Base-by-base conservation (phyloP, 805 yeast species). In the Yarrowia porcina region DNA sequence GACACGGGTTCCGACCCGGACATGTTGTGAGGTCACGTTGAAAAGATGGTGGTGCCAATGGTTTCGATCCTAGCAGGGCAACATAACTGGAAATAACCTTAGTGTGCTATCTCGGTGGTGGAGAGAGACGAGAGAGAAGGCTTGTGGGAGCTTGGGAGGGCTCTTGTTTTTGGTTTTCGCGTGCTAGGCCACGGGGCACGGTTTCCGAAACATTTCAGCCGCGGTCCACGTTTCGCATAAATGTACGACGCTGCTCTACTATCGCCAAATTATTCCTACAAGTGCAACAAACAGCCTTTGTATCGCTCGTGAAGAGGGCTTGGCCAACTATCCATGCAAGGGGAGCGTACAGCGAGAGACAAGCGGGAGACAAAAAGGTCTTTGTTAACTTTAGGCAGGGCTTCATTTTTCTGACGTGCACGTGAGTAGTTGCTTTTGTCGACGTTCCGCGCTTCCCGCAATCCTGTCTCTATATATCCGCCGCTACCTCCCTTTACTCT, bases 1-100 rank as follows among this genome's bases (percentile, higher is more conserved):
- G 59, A 52, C 59, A 25, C 59, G 44, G 59, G 44, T 18, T 52
- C 59, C 59, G 59, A 52, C 56, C 56, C 56, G 56, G 56, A 49
- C 56, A 49, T 49, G 52, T 28, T 45, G 35, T 44, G 35, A 4
- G n/a, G 35, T 44, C 35, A 32, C 50, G 50, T 27, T 44, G 20
- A 3, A 21, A 21, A 15, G 28, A 13, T 11, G 47, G 13, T 6
- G 28, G 45, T 41, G 28, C 32, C 9, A 41, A n/a, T 23, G 45
- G 27, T 39, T 39, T 23, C 18, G 27, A 39, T 21, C 18, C 44
- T 38, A 11, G 42, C 15, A 12, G 44, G 44, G 25, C 45, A 39
- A 21, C 28, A 23, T 23, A 23, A 8, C 27, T 38, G 17, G 28
- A 21, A 39, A 39, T 39, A 39, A 39, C 45, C 49, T 42, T 42